phyloP scores from a whole-genome alignment of 2,329 filamentous ascomycete genomes.

The Ceratocystis eucalypticola region DNA sequence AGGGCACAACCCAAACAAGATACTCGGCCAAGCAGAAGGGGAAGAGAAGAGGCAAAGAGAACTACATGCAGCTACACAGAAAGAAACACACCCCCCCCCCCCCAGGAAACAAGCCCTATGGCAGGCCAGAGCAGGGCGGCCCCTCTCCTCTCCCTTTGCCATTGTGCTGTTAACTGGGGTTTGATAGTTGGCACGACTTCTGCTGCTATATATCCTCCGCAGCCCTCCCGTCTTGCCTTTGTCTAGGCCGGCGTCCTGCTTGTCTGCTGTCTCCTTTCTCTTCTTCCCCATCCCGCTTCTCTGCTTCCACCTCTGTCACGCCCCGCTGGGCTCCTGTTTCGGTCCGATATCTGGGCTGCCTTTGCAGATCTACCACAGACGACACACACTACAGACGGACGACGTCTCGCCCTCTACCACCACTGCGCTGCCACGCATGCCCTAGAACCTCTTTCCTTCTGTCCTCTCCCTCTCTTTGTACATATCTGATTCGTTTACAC shows the following conservation, averaged over 20 bases:
- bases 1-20: neutral
- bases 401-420: neutral
- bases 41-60: neutral
- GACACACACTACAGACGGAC: neutral
- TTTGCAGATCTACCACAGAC: neutral
- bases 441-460: neutral
- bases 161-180: neutral
- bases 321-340: neutral
- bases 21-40: neutral
- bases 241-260: neutral
- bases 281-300: neutral
- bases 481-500: neutral
- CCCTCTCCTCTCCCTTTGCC: neutral
- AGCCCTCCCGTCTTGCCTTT: neutral
- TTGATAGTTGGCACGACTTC: neutral
- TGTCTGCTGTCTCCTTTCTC: neutral
- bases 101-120: neutral
- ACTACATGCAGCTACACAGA: neutral
- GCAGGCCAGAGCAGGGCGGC: neutral
- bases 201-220: conserved; percentile 1
- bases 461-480: neutral
- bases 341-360: neutral
- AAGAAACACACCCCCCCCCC: neutral
- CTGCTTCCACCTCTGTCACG: neutral
- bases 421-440: neutral